Conservation (phyloP, 805 yeast species). For the Ogataea dorogensis region DNA sequence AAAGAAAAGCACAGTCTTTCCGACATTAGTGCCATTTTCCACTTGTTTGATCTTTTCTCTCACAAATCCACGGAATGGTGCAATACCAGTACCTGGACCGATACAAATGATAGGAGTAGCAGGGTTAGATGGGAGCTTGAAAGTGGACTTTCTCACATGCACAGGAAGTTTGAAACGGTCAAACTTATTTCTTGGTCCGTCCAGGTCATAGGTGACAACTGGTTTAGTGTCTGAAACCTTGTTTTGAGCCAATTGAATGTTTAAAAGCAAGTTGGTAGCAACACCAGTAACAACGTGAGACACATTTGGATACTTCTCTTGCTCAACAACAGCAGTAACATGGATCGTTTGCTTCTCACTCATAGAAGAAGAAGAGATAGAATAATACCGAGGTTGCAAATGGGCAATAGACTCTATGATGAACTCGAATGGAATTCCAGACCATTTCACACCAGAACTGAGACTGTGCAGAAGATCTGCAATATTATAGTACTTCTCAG, state of each 20-base stretch:
- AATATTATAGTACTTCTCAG: constrained; percentile 60
- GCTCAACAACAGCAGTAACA: constrained; percentile 91
- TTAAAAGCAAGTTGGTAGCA: constrained; percentile 80
- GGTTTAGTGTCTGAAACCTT: constrained; percentile 40
- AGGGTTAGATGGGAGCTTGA: constrained; percentile 87
- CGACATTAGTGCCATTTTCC: constrained; percentile 51
- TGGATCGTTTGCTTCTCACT: constrained; percentile 74
- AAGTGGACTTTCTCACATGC: constrained; percentile 91
- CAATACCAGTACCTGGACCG: constrained; percentile 99
- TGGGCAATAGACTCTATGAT: constrained; percentile 77
- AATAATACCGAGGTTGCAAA: constrained; percentile 92
- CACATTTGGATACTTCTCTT: constrained; percentile 37
- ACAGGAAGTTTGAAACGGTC: constrained; percentile 69
- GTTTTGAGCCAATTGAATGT: constrained; percentile 62
- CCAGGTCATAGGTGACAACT: constrained; percentile 61
- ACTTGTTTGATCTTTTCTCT: constrained; percentile 74
- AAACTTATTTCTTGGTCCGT: constrained; percentile 76
- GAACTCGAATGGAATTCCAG: constrained; percentile 74
- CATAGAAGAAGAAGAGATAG: constrained; percentile 86
- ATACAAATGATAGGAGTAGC: constrained; percentile 82
- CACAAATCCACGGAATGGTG: constrained; percentile 94
- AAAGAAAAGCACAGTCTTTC: constrained; percentile 74
- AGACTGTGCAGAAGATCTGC: constrained; percentile 68
- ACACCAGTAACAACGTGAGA: constrained; percentile 70
- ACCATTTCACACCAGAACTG: constrained; percentile 71